These are phyloP conservation scores for Nannizziopsis arthrosporioides DNA, from an alignment of 2,329 filamentous ascomycete genomes.

Conservation along the genomic window DNA sequence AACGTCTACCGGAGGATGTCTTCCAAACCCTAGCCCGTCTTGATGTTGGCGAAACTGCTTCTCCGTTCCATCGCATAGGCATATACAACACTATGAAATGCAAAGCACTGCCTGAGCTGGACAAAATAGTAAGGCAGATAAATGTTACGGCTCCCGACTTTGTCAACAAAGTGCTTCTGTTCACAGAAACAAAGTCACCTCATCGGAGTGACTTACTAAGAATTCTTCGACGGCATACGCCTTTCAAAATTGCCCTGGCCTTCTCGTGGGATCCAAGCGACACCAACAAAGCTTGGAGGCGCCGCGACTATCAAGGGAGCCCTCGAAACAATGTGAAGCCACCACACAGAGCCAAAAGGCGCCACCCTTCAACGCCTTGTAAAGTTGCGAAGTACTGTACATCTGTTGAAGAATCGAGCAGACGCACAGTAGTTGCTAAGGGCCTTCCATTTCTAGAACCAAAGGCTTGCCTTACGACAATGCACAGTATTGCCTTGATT, in stretches of 20 bases:
- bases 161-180: constrained; percentile 21
- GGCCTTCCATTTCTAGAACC: constrained; percentile 21
- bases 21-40: background rate
- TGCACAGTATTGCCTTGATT: constrained; percentile 36
- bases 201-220: constrained; percentile 22
- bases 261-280: constrained; percentile 7
- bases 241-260: constrained; percentile 29
- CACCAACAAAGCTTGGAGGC: too few species aligned
- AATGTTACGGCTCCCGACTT: constrained; percentile 27
- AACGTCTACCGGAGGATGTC: background rate
- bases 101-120: constrained; percentile 19
- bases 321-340: too few species aligned
- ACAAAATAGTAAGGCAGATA: constrained; percentile 23
- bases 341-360: constrained; percentile 9
- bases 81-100: too few species aligned
- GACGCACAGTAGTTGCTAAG: constrained; percentile 11
- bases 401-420: too few species aligned
- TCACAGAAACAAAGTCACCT: constrained; percentile 21
- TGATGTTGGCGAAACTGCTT: background rate
- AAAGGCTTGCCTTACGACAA: constrained; percentile 30
- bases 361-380: background rate
- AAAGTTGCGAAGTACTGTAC: too few species aligned
- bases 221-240: constrained; percentile 27
- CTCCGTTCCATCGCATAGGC: background rate
- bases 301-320: constrained; percentile 14